These are phyloP conservation scores for Symbiodinium natans DNA, from an alignment of 73 alveolate species.

Conservation along the genomic window DNA sequence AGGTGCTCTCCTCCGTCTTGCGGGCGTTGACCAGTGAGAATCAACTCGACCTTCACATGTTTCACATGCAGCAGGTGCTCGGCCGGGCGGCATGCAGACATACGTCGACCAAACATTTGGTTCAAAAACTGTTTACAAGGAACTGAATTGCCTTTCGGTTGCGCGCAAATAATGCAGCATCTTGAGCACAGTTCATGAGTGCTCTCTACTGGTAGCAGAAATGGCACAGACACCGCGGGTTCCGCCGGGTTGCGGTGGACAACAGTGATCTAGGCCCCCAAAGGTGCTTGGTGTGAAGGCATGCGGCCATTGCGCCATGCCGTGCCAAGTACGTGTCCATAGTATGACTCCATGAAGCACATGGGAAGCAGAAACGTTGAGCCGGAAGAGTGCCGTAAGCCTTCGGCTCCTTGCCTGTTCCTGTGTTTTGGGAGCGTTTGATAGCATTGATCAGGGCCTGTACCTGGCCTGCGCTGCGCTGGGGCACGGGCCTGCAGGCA, in stretches of 20 bases:
- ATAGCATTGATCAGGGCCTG: background rate
- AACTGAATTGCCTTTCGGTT: background rate
- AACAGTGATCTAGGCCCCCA: background rate
- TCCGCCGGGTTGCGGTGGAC: background rate
- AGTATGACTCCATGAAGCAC: background rate
- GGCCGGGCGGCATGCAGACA: background rate
- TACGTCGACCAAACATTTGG: background rate
- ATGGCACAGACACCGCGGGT: background rate
- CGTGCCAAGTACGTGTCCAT: background rate
- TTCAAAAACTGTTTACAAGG: too few species aligned
- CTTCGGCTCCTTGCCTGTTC: background rate
- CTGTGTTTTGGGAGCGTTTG: background rate
- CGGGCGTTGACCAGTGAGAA: background rate
- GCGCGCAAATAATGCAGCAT: background rate
- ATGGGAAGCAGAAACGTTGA: background rate
- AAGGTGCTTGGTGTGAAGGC: background rate
- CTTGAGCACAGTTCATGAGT: background rate
- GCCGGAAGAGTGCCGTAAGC: background rate
- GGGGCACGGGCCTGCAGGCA: constrained; percentile 9
- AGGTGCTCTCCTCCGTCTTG: background rate
- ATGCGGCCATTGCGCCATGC: background rate
- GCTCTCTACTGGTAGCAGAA: background rate
- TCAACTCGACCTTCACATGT: background rate
- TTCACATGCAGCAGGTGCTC: background rate
- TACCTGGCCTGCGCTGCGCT: constrained; percentile 8